Evolutionary conservation across 139 green algal genomes (phyloP).

Genomic region (Bryopsis sp.): DNA sequence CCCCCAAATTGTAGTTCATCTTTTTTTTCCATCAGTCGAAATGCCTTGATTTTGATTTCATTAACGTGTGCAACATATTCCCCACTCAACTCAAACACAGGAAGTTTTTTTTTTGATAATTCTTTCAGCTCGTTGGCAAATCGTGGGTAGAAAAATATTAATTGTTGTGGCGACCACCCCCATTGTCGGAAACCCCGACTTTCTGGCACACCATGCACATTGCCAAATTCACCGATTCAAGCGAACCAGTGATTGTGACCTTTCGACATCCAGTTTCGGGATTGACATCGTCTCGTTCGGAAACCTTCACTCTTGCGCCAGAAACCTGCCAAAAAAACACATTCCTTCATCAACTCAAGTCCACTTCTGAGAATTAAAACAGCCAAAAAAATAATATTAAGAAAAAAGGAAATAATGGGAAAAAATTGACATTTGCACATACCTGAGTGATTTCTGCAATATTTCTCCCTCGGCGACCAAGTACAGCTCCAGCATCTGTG

Average conservation of each 20-base stretch:
- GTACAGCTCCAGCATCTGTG: constrained; percentile 10
- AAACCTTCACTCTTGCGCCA: constrained; percentile 13
- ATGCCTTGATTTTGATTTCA: too few relatives aligned
- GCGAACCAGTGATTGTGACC: constrained; percentile 10
- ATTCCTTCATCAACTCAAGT: not conserved
- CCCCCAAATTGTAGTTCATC: too few relatives aligned
- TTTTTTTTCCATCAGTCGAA: too few relatives aligned
- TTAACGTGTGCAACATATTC: too few relatives aligned
- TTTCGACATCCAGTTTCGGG: constrained; percentile 11
- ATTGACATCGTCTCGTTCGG: constrained; percentile 1
- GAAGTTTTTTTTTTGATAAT: too few relatives aligned
- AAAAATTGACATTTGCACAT: not conserved
- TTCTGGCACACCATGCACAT: constrained; percentile 11
- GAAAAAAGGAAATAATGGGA: too few relatives aligned
- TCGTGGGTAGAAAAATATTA: too few relatives aligned
- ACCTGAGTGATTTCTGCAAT: constrained; percentile 21
- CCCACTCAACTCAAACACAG: too few relatives aligned
- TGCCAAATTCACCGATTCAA: constrained; percentile 12
- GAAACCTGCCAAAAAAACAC: constrained; percentile 1
- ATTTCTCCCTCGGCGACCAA: constrained; percentile 9
- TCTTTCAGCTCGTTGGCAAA: too few relatives aligned
- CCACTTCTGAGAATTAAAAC: too few relatives aligned
- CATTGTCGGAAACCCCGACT: constrained; percentile 16
- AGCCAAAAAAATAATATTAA: too few relatives aligned
- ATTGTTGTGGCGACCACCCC: not conserved